phyloP scores from a whole-genome alignment of 2,329 filamentous ascomycete genomes.

The Domatiomyces catenatus region DNA sequence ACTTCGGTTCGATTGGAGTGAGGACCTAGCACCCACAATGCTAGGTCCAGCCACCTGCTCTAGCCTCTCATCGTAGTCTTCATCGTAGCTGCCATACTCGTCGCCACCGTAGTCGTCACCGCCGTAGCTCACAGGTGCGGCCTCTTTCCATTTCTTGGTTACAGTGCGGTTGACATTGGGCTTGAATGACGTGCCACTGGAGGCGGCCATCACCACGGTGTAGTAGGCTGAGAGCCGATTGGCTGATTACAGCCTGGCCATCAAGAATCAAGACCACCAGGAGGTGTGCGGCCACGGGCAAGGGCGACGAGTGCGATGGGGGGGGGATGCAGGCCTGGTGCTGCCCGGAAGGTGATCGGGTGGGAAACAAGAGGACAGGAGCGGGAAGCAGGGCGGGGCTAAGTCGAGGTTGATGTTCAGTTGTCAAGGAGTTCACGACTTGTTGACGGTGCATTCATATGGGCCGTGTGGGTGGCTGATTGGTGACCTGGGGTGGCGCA shows the following conservation, averaged over 20 bases:
- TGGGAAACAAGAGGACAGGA: too few species aligned
- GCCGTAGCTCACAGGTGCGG: conserved; percentile 72
- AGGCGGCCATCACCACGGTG: conserved; percentile 1
- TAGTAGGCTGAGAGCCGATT: background rate
- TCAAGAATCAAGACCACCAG: background rate
- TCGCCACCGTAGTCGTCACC: conserved; percentile 81
- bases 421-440: too few species aligned
- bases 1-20: conserved; percentile 14
- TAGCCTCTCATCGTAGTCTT: conserved; percentile 35
- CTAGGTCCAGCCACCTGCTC: background rate
- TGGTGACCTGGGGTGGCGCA: background rate
- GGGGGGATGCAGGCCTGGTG: too few species aligned
- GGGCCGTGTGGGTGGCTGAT: background rate
- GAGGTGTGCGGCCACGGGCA: background rate
- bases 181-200: conserved; percentile 44
- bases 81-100: conserved; percentile 48
- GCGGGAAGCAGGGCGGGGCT: too few species aligned
- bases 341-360: too few species aligned
- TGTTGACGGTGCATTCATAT: too few species aligned
- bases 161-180: conserved; percentile 78
- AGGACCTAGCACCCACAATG: conserved; percentile 1
- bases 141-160: conserved; percentile 90
- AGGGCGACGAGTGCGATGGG: too few species aligned
- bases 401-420: too few species aligned
- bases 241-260: background rate